Conservation (phyloP, 2,329 filamentous ascomycete genomes). For the Penicillium sp. region DNA sequence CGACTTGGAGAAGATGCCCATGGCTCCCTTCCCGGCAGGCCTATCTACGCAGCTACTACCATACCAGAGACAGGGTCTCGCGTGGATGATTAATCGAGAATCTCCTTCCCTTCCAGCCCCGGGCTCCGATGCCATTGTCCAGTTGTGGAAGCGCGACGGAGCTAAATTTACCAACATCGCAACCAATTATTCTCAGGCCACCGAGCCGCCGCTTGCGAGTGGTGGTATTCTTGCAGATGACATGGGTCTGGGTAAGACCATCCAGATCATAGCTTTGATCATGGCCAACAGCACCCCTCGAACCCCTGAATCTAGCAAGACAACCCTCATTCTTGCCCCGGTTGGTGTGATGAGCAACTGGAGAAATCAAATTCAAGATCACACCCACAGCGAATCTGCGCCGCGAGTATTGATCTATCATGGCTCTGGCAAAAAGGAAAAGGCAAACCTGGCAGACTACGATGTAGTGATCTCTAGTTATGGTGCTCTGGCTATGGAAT, state of each 20-base stretch:
- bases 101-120: slow-evolving; percentile 64
- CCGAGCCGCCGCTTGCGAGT: slow-evolving; percentile 65
- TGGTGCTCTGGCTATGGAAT: slow-evolving; percentile 71
- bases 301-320: slow-evolving; percentile 53
- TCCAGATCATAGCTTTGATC: slow-evolving; percentile 81
- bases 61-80: slow-evolving; percentile 77
- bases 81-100: slow-evolving; percentile 80
- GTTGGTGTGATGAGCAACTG: slow-evolving; percentile 90
- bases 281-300: slow-evolving; percentile 54
- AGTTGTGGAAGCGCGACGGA: slow-evolving; percentile 70
- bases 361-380: slow-evolving; percentile 74
- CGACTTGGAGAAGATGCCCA: slow-evolving; percentile 69
- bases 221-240: slow-evolving; percentile 89
- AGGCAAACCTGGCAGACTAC: slow-evolving; percentile 63
- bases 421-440: slow-evolving; percentile 60
- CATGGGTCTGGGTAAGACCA: slow-evolving; percentile 89
- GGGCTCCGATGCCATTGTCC: slow-evolving; percentile 64
- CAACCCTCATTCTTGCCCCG: slow-evolving; percentile 79
- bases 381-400: slow-evolving; percentile 65
- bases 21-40: slow-evolving; percentile 66
- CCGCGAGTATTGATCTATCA: slow-evolving; percentile 76
- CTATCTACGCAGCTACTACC: slow-evolving; percentile 71
- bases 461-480: slow-evolving; percentile 85
- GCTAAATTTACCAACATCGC: slow-evolving; percentile 66
- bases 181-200: slow-evolving; percentile 65